These are phyloP conservation scores for Lanmaoa rubissima DNA, from an alignment of 768 basidiomycete species.

Conservation along the genomic window DNA sequence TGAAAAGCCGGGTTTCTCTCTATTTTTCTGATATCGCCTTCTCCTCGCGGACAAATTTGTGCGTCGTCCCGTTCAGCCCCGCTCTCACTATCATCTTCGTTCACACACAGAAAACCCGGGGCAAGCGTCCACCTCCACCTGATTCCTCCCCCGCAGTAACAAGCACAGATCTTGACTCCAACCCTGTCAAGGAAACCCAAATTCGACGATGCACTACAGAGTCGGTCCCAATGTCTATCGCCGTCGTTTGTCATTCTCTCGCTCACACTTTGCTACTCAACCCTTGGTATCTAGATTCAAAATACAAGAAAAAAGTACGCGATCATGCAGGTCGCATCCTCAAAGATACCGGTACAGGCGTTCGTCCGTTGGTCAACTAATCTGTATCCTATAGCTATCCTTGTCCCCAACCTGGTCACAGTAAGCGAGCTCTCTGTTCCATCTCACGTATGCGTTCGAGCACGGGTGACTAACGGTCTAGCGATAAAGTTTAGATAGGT, in stretches of 20 bases:
- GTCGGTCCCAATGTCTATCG: slow-evolving; percentile 28
- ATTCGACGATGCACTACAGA: slow-evolving; percentile 24
- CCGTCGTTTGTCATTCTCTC: neutral
- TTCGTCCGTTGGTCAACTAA: slow-evolving; percentile 45
- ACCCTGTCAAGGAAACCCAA: slow-evolving; percentile 42
- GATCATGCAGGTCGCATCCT: slow-evolving; percentile 35
- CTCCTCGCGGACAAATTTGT: slow-evolving; percentile 53
- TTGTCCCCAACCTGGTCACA: neutral
- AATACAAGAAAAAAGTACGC: slow-evolving; percentile 43
- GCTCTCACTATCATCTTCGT: neutral
- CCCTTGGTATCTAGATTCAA: neutral
- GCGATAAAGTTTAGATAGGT: slow-evolving; percentile 2
- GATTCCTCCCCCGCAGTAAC: slow-evolving; percentile 35
- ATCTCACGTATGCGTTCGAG: neutral
- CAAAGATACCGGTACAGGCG: slow-evolving; percentile 40
- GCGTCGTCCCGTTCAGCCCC: slow-evolving; percentile 24
- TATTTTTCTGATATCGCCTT: neutral
- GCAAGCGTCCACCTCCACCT: slow-evolving; percentile 50
- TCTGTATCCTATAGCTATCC: neutral
- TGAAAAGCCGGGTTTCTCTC: slow-evolving; percentile 38
- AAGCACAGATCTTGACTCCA: slow-evolving; percentile 32
- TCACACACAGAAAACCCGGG: slow-evolving; percentile 51
- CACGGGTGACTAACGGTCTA: slow-evolving; percentile 11
- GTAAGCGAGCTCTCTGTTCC: slow-evolving; percentile 15
- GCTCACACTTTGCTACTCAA: neutral